Conservation (phyloP, 1,284 basidiomycete genomes). For the Leccinum griseonigrum region DNA sequence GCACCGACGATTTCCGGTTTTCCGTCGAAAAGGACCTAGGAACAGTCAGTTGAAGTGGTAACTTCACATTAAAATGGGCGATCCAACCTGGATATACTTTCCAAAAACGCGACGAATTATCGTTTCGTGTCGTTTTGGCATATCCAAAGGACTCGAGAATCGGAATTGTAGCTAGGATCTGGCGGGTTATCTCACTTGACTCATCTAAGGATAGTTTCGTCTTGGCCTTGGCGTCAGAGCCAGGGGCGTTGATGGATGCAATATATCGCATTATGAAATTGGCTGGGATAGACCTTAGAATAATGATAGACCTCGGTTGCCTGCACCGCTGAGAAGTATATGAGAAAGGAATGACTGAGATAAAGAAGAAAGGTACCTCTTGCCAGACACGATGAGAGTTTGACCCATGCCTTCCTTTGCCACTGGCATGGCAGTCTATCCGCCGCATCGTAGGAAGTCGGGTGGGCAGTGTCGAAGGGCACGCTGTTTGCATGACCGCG, state of each 20-base stretch:
- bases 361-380: conserved; percentile 62
- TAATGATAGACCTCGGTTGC: conserved; percentile 50
- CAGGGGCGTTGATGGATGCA: conserved; percentile 92
- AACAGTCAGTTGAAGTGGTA: conserved; percentile 6
- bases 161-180: conserved; percentile 98
- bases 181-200: conserved; percentile 92
- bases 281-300: conserved; percentile 49
- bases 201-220: conserved; percentile 75
- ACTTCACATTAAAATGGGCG: background rate
- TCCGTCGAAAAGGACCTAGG: conserved; percentile 92
- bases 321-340: conserved; percentile 76
- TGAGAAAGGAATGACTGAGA: conserved; percentile 16
- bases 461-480: too few species aligned
- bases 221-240: conserved; percentile 58
- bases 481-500: too few species aligned
- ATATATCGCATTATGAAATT: conserved; percentile 99
- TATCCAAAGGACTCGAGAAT: conserved; percentile 99
- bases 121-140: conserved; percentile 98
- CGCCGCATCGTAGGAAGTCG: too few species aligned
- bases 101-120: conserved; percentile 98
- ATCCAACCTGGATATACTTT: conserved; percentile 94
- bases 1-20: conserved; percentile 97
- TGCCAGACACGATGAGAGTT: conserved; percentile 98
- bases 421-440: conserved; percentile 40
- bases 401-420: conserved; percentile 92